Evolutionary conservation across 352 stramenopile genomes (phyloP).

Genomic region (Phytophthora pistaciae): DNA sequence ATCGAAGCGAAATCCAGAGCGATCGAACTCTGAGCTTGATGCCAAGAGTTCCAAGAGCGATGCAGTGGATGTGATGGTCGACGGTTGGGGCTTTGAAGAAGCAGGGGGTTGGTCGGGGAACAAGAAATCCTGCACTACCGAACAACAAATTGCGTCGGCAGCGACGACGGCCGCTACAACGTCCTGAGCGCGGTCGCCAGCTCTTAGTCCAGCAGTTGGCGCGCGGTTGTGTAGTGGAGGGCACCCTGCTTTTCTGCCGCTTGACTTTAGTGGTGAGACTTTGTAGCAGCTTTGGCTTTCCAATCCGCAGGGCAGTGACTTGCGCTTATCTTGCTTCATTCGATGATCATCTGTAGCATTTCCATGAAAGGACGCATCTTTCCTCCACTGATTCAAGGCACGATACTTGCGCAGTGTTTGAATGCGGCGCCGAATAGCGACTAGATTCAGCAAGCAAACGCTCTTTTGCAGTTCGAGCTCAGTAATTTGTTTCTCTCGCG

Average conservation of each 20-base stretch:
- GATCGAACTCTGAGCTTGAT: conserved; percentile 39
- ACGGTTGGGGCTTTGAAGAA: not conserved
- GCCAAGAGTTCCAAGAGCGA: conserved; percentile 34
- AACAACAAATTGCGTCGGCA: conserved; percentile 53
- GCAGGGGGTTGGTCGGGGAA: conserved; percentile 10
- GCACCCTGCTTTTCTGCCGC: conserved; percentile 4
- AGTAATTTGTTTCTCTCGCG: conserved; percentile 12
- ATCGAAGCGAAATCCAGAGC: conserved; percentile 4
- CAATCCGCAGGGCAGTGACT: not conserved
- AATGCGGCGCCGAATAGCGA: conserved; percentile 38
- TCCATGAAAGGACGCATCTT: not conserved
- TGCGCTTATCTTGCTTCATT: too few species aligned
- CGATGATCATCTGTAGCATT: not conserved
- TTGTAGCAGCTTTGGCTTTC: not conserved
- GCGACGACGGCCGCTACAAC: conserved; percentile 33
- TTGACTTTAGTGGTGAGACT: not conserved
- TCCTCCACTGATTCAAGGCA: conserved; percentile 49
- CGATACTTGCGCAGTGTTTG: conserved; percentile 30
- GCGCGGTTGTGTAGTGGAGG: conserved; percentile 19
- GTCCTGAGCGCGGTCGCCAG: conserved; percentile 10
- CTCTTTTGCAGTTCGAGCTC: conserved; percentile 29
- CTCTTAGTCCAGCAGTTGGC: not conserved
- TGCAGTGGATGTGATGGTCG: not conserved
- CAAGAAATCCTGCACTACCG: conserved; percentile 52
- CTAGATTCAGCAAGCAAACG: conserved; percentile 46